Evolutionary conservation across 345 rosid genomes (phyloP).

Genomic region (Anacardium occidentale): DNA sequence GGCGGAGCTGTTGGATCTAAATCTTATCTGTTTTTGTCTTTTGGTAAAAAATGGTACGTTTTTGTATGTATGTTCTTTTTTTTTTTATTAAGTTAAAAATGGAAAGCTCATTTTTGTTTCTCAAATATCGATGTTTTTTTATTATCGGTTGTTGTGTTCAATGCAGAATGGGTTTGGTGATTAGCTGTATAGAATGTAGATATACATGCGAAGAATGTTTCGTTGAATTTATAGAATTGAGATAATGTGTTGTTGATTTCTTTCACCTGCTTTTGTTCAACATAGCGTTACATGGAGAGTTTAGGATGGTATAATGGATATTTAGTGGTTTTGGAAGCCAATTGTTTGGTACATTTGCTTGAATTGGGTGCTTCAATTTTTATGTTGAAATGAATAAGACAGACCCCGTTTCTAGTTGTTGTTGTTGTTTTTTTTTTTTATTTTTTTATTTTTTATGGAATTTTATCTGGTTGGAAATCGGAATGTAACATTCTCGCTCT

Average conservation of each 20-base stretch:
- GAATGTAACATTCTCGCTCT: no score
- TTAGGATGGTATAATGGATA: neutral
- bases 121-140: neutral
- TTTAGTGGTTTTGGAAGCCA: neutral
- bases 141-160: neutral
- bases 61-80: no score
- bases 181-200: neutral
- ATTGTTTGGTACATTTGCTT: neutral
- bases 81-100: neutral
- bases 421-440: no score
- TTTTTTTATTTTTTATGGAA: neutral
- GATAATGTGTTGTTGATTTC: neutral
- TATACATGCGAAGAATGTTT: neutral
- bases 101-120: neutral
- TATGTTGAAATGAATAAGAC: neutral
- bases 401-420: neutral
- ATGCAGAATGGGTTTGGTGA: neutral
- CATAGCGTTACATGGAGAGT: neutral
- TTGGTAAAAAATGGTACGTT: constrained; percentile 33
- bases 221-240: neutral
- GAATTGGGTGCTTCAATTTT: neutral
- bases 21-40: constrained; percentile 24
- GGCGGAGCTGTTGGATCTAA: constrained; percentile 30
- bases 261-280: neutral
- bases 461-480: no score